phyloP scores from a whole-genome alignment of 345 rosid genomes.

The Kandelia obovata region DNA sequence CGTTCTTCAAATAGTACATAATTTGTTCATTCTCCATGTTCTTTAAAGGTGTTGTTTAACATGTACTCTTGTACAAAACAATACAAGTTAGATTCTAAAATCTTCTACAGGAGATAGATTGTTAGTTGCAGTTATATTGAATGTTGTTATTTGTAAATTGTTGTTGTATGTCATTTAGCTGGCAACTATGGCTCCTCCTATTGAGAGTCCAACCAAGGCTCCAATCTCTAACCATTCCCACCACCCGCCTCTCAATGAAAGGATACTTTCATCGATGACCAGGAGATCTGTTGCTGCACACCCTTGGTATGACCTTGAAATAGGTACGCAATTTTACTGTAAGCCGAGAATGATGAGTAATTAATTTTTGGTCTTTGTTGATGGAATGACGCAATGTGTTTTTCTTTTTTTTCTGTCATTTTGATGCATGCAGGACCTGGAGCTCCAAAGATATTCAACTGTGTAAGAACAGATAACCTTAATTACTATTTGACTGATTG shows the following conservation, averaged over 20 bases:
- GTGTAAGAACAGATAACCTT: constrained; percentile 21
- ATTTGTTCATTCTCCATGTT: no score
- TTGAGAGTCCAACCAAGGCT: constrained; percentile 44
- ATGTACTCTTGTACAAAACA: neutral
- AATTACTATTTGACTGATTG: neutral
- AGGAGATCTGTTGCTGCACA: constrained; percentile 96
- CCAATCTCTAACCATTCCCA: constrained; percentile 32
- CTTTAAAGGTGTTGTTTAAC: no score
- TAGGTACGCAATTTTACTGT: constrained; percentile 44
- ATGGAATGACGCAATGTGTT: neutral
- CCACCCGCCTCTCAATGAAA: constrained; percentile 79
- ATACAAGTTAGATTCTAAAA: neutral
- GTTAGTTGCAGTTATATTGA: constrained; percentile 5
- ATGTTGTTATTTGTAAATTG: neutral
- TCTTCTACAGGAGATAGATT: neutral
- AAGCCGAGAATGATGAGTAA: neutral
- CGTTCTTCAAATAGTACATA: no score
- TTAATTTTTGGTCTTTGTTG: neutral
- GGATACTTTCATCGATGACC: constrained; percentile 88
- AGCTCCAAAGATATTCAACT: constrained; percentile 35
- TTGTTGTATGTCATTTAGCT: constrained; percentile 10
- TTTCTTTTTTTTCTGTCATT: neutral
- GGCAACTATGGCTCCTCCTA: constrained; percentile 72
- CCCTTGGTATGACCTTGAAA: constrained; percentile 99
- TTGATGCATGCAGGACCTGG: constrained; percentile 26